phyloP scores from a whole-genome alignment of 176 grass and related monocot genomes.

The Musa beccarii region DNA sequence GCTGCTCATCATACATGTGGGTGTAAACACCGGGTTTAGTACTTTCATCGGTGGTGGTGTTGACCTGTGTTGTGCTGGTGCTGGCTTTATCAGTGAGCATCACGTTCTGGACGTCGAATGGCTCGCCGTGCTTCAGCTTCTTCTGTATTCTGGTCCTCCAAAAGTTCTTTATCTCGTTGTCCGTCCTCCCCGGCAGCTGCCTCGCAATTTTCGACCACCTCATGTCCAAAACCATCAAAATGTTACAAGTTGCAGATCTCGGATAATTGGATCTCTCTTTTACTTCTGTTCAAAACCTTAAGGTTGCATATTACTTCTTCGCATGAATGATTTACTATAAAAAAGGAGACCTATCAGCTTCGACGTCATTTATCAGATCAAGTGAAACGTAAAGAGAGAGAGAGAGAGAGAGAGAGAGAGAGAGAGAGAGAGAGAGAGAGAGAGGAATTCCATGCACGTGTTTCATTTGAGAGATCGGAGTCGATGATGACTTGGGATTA shows the following conservation, averaged over 20 bases:
- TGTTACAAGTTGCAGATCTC: background rate
- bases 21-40: background rate
- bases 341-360: too few relatives aligned
- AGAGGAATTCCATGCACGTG: background rate
- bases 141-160: constrained; percentile 77
- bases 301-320: too few relatives aligned
- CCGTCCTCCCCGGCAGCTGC: constrained; percentile 64
- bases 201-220: constrained; percentile 69
- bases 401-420: too few relatives aligned
- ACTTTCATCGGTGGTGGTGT: background rate
- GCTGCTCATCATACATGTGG: background rate
- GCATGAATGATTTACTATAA: too few relatives aligned
- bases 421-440: too few relatives aligned
- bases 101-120: background rate
- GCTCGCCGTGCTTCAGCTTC: constrained; percentile 10
- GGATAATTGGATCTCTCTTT: background rate
- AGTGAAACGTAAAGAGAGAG: too few relatives aligned
- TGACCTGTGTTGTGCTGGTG: background rate
- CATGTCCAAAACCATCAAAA: constrained; percentile 3
- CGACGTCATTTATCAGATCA: too few relatives aligned
- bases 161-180: constrained; percentile 93
- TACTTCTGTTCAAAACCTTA: background rate
- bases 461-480: background rate
- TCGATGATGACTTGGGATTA: background rate
- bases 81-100: constrained; percentile 2